A percentile compares a stretch with the other conserved stretches of the same genome.
phyloP scores from a whole-genome alignment of 2,329 filamentous ascomycete genomes.

The Colletotrichum cereale region DNA sequence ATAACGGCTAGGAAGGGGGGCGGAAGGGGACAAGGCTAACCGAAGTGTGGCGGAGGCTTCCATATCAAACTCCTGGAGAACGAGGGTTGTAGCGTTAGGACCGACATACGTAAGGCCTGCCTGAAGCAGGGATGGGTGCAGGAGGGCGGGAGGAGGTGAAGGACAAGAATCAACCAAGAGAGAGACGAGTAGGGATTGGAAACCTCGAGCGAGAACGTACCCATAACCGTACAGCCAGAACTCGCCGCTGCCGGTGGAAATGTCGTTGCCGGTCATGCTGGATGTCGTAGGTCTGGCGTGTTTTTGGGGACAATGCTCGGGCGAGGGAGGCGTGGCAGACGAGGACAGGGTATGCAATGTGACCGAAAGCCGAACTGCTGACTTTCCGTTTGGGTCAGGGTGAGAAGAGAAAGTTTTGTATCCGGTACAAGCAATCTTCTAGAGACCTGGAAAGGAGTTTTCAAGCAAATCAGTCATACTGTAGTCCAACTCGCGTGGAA shows the following conservation, averaged over 20 bases:
- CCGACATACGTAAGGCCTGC: slow-evolving; percentile 21
- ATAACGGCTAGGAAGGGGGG: slow-evolving; percentile 22
- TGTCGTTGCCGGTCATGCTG: slow-evolving; percentile 53
- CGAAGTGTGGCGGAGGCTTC: slow-evolving; percentile 97
- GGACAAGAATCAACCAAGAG: slow-evolving; percentile 8
- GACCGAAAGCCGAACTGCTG: neutral
- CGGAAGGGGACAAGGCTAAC: slow-evolving; percentile 61
- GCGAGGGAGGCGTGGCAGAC: neutral
- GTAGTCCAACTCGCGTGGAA: neutral
- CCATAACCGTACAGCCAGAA: slow-evolving; percentile 99
- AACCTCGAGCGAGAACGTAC: slow-evolving; percentile 62
- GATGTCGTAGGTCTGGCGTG: slow-evolving; percentile 1
- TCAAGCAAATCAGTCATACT: slow-evolving; percentile 18
- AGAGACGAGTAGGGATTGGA: slow-evolving; percentile 17
- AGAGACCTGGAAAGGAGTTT: neutral
- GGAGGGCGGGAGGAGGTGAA: slow-evolving; percentile 21
- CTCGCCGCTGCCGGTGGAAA: slow-evolving; percentile 63
- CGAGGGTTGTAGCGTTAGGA: slow-evolving; percentile 18
- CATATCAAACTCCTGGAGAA: slow-evolving; percentile 84
- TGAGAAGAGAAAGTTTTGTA: neutral
- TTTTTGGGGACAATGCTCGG: neutral
- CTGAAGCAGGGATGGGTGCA: slow-evolving; percentile 30
- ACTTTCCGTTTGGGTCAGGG: neutral
- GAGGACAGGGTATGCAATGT: neutral
- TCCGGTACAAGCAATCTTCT: neutral